phyloP scores from a whole-genome alignment of 2,329 filamentous ascomycete species.

The Phoma sp. region DNA sequence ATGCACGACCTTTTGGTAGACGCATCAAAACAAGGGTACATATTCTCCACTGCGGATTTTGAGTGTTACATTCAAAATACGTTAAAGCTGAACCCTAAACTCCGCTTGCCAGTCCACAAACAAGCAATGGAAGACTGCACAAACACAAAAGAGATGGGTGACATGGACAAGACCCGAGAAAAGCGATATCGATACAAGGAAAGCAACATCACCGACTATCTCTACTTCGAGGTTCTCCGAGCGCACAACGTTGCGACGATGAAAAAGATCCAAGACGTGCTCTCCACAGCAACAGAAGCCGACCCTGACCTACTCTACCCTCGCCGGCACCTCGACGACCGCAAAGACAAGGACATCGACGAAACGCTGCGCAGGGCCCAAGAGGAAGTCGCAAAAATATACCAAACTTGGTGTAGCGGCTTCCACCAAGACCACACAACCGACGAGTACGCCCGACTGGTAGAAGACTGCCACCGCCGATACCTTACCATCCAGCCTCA shows the following conservation, averaged over 20 bases:
- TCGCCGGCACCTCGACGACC: not conserved
- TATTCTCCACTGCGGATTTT: slow-evolving; percentile 55
- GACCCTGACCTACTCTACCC: slow-evolving; percentile 30
- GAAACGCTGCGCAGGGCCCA: slow-evolving; percentile 17
- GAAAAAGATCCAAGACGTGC: slow-evolving; percentile 26
- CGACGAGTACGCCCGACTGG: slow-evolving; percentile 18
- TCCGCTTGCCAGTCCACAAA: slow-evolving; percentile 51
- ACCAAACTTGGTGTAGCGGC: slow-evolving; percentile 13
- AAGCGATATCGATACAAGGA: slow-evolving; percentile 29
- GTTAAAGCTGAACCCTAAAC: slow-evolving; percentile 62
- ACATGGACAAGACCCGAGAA: slow-evolving; percentile 23
- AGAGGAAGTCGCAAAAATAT: slow-evolving; percentile 2
- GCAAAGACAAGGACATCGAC: slow-evolving; percentile 8
- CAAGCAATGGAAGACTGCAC: slow-evolving; percentile 35
- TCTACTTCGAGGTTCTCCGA: slow-evolving; percentile 64
- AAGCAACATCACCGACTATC: slow-evolving; percentile 66
- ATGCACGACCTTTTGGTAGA: slow-evolving; percentile 57
- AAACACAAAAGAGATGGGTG: slow-evolving; percentile 20
- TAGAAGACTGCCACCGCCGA: slow-evolving; percentile 27
- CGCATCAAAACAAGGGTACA: slow-evolving; percentile 55
- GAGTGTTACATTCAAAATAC: slow-evolving; percentile 59
- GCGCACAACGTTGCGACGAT: slow-evolving; percentile 45
- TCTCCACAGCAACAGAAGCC: slow-evolving; percentile 27
- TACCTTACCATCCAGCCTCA: slow-evolving; percentile 31
- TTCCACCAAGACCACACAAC: slow-evolving; percentile 1